Evolutionary conservation across 139 green algal genomes (phyloP).

Genomic region (Tetradesmus lagerheimii): DNA sequence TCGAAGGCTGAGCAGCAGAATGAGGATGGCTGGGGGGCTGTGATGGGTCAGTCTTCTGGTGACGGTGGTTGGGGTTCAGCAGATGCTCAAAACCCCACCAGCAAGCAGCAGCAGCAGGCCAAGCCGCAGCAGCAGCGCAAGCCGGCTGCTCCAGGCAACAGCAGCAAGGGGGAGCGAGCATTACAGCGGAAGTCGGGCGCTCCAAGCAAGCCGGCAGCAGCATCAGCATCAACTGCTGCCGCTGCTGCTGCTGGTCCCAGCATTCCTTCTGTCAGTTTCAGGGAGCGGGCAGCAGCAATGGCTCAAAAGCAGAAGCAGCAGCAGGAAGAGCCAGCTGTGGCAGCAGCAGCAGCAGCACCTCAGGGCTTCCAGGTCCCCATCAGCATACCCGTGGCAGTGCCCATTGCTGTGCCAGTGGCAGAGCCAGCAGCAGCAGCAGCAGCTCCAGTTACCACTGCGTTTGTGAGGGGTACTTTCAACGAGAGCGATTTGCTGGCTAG

Average conservation of each 20-base stretch:
- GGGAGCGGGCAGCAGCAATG: not conserved
- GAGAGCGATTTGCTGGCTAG: not conserved
- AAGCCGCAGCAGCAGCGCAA: not conserved
- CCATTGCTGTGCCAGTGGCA: not conserved
- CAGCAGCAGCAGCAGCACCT: not conserved
- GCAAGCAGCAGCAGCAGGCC: not conserved
- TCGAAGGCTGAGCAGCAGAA: not conserved
- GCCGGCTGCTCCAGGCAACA: too few relatives aligned
- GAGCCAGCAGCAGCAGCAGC: constrained; percentile 5
- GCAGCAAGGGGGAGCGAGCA: too few relatives aligned
- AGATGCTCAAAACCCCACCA: not conserved
- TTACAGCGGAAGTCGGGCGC: too few relatives aligned
- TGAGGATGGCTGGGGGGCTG: not conserved
- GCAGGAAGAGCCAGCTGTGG: not conserved
- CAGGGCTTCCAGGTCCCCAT: not conserved
- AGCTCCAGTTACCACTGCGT: not conserved
- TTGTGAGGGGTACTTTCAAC: not conserved
- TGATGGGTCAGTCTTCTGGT: not conserved
- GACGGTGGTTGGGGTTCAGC: not conserved
- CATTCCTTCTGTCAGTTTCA: constrained; percentile 16
- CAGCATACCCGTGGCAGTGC: not conserved
- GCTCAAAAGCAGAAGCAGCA: not conserved
- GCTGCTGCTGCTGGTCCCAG: not conserved
- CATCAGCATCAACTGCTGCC: not conserved
- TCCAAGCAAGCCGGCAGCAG: too few relatives aligned